These are phyloP conservation scores for Pleochaeta shiraiana DNA, from an alignment of 2,329 filamentous ascomycete genomes.

Conservation along the genomic window DNA sequence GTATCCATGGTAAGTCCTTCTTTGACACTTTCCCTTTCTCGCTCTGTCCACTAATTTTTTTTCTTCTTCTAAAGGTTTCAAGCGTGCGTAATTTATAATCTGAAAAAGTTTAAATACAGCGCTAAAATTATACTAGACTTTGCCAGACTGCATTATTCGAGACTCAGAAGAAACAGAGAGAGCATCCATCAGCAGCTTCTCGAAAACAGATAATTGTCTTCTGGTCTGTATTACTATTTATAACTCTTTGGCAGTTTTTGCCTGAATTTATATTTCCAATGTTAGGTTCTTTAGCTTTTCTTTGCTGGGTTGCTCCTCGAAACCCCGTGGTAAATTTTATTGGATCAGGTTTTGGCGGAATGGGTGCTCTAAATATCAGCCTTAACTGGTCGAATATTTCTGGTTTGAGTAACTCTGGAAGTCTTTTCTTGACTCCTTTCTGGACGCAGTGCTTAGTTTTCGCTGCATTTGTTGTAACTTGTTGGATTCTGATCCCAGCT, in stretches of 20 bases:
- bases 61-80: constrained; percentile 22
- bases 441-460: constrained; percentile 37
- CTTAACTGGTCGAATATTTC: constrained; percentile 39
- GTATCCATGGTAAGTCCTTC: constrained; percentile 25
- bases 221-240: constrained; percentile 28
- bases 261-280: constrained; percentile 39
- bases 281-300: constrained; percentile 34
- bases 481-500: constrained; percentile 34
- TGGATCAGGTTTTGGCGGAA: constrained; percentile 36
- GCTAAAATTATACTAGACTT: constrained; percentile 10
- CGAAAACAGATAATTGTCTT: constrained; percentile 34
- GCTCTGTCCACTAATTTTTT: not conserved
- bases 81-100: constrained; percentile 18
- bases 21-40: not conserved
- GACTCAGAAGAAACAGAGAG: constrained; percentile 29
- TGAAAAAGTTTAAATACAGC: not conserved
- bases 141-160: constrained; percentile 36
- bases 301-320: constrained; percentile 39
- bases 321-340: constrained; percentile 37
- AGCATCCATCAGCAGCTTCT: constrained; percentile 26
- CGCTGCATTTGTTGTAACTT: constrained; percentile 30
- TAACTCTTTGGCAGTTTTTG: constrained; percentile 38
- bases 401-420: constrained; percentile 22
- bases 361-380: constrained; percentile 36
- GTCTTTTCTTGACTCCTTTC: constrained; percentile 32